These are phyloP conservation scores for Cynara cardunculus DNA, from an alignment of 129 eudicot species.

Conservation along the genomic window DNA sequence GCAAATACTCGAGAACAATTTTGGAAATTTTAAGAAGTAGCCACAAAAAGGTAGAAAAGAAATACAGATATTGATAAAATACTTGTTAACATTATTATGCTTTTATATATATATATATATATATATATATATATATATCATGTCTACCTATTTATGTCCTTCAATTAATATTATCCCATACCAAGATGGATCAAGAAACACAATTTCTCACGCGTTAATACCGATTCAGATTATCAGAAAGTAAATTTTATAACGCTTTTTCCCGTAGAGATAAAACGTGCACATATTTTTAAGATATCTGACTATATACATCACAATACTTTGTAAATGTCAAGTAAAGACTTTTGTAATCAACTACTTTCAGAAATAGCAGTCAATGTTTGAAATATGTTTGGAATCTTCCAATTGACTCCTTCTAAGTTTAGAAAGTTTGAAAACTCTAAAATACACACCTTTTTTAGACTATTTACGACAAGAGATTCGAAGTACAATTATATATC, in stretches of 20 bases:
- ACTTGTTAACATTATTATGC: too few relatives aligned
- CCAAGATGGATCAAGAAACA: background rate
- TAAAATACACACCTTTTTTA: background rate
- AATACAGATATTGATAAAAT: too few relatives aligned
- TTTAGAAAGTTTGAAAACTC: background rate
- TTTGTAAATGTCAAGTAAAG: background rate
- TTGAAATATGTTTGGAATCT: background rate
- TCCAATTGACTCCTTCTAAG: background rate
- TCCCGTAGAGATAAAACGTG: background rate
- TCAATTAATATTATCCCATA: too few relatives aligned
- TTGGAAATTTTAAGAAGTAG: too few relatives aligned
- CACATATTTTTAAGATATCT: too few relatives aligned
- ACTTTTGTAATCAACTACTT: conserved; percentile 1
- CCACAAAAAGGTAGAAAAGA: too few relatives aligned
- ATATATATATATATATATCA: too few relatives aligned
- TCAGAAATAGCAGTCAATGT: background rate
- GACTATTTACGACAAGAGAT: background rate
- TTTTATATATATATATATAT: too few relatives aligned
- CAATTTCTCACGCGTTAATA: background rate
- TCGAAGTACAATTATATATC: background rate
- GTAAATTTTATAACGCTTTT: background rate
- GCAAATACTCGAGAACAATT: too few relatives aligned
- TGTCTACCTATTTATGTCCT: too few relatives aligned
- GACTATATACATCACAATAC: background rate
- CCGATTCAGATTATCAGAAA: too few relatives aligned